Conservation (phyloP, 441 rosid species). For the Brassica hybrid region DNA sequence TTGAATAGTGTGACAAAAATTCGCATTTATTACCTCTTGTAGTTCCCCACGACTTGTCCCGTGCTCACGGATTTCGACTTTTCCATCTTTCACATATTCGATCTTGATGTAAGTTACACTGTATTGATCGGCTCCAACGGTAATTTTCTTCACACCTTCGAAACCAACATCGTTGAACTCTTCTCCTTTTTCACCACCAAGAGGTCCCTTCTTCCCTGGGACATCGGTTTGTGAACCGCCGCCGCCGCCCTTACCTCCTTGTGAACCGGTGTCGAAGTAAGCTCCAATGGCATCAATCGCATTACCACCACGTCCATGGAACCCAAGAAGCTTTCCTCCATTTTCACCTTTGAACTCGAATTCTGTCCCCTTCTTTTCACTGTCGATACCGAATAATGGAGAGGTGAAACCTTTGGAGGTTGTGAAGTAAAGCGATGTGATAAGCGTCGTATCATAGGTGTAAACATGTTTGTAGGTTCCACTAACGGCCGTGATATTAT, state of each 20-base stretch:
- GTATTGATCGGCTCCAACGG: slow-evolving; percentile 2
- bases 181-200: slow-evolving; percentile 26
- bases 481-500: not conserved
- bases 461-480: slow-evolving; percentile 7
- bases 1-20: not conserved
- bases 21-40: not conserved
- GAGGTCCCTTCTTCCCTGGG: not conserved
- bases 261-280: not conserved
- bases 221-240: not conserved
- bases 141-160: slow-evolving; percentile 32
- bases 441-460: not conserved
- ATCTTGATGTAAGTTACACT: too few species aligned
- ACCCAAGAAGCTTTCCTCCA: too few species aligned
- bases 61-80: too few species aligned
- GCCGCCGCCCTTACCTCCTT: too few species aligned
- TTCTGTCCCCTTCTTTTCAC: not conserved
- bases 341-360: too few species aligned
- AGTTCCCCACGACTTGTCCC: not conserved
- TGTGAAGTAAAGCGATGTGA: slow-evolving; percentile 6
- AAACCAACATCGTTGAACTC: slow-evolving; percentile 33
- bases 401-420: not conserved
- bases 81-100: too few species aligned
- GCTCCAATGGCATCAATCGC: slow-evolving; percentile 32
- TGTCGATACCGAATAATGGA: not conserved
- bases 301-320: too few species aligned